These are phyloP conservation scores for Dillenia turbinata DNA, from an alignment of 164 flowering plant species.

Conservation along the genomic window DNA sequence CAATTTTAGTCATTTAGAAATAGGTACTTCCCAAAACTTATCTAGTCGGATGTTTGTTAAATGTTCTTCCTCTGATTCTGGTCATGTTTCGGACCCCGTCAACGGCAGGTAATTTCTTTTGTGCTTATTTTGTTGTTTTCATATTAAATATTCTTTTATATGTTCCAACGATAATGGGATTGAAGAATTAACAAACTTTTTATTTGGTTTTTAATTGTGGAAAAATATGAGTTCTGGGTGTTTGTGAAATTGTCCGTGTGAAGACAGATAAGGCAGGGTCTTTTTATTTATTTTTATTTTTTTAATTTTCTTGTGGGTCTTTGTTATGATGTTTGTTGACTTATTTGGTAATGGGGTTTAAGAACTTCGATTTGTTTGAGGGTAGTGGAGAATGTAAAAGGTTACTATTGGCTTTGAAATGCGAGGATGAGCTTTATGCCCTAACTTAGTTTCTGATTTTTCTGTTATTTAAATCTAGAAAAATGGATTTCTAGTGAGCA, in stretches of 20 bases:
- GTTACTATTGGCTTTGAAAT: too few relatives aligned
- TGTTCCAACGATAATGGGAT: neutral
- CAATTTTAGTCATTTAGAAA: slow-evolving; percentile 9
- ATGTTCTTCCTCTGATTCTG: slow-evolving; percentile 36
- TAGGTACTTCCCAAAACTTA: slow-evolving; percentile 8
- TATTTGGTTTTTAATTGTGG: neutral
- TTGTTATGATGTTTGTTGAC: too few relatives aligned
- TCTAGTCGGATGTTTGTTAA: slow-evolving; percentile 17
- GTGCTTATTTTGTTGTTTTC: neutral
- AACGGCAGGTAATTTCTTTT: slow-evolving; percentile 27
- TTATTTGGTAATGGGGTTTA: too few relatives aligned
- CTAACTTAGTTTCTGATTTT: too few relatives aligned
- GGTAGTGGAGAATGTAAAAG: too few relatives aligned
- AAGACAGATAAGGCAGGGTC: neutral
- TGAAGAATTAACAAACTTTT: neutral
- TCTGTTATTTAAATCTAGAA: too few relatives aligned
- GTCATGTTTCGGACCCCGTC: slow-evolving; percentile 26
- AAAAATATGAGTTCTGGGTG: slow-evolving; percentile 1
- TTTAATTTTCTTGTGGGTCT: neutral
- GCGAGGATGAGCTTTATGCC: too few relatives aligned
- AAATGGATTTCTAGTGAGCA: too few relatives aligned
- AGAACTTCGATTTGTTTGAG: too few relatives aligned
- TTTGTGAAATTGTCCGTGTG: slow-evolving; percentile 16
- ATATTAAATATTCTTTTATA: neutral
- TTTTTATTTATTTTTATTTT: neutral